Percentiles rank a stretch among this genome's conserved stretches.
Evolutionary conservation across 2,329 filamentous ascomycete species (phyloP).

Genomic region (Botrytis aclada): DNA sequence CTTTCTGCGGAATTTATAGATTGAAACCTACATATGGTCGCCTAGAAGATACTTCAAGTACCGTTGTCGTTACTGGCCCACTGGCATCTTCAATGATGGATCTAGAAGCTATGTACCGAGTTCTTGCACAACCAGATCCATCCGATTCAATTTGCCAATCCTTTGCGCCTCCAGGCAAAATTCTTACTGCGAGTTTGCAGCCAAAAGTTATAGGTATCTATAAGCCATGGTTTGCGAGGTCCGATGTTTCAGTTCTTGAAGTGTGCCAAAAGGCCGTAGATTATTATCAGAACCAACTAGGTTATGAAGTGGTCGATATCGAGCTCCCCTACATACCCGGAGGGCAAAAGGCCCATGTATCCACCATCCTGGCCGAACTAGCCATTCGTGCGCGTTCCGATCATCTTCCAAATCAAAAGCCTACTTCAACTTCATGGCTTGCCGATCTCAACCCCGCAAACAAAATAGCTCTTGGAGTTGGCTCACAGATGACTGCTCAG

Average conservation of each 20-base stretch:
- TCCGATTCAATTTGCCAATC: slow-evolving; percentile 55
- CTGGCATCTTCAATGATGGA: slow-evolving; percentile 73
- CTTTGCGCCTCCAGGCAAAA: slow-evolving; percentile 53
- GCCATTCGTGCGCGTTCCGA: slow-evolving; percentile 43
- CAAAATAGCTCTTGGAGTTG: slow-evolving; percentile 65
- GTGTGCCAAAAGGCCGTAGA: slow-evolving; percentile 61
- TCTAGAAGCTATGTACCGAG: slow-evolving; percentile 73
- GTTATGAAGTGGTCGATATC: slow-evolving; percentile 56
- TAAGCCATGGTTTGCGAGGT: slow-evolving; percentile 64
- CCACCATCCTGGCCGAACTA: slow-evolving; percentile 74
- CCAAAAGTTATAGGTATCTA: slow-evolving; percentile 65
- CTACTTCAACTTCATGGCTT: slow-evolving; percentile 43
- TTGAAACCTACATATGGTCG: slow-evolving; percentile 49
- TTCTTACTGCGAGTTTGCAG: slow-evolving; percentile 47
- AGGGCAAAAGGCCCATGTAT: slow-evolving; percentile 74
- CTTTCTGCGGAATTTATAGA: slow-evolving; percentile 50
- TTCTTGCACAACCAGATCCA: slow-evolving; percentile 71
- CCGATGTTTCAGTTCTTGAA: slow-evolving; percentile 60
- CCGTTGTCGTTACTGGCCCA: slow-evolving; percentile 65
- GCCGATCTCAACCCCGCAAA: slow-evolving; percentile 62
- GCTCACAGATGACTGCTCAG: slow-evolving; percentile 57
- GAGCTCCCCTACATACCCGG: slow-evolving; percentile 62
- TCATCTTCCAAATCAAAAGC: slow-evolving; percentile 3
- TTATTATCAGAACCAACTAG: slow-evolving; percentile 49
- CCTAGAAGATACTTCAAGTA: slow-evolving; percentile 53